Percentiles rank a stretch among this genome's conserved stretches.
phyloP scores from a whole-genome alignment of 805 yeast genomes.

The Zygotorulaspora danielsina region DNA sequence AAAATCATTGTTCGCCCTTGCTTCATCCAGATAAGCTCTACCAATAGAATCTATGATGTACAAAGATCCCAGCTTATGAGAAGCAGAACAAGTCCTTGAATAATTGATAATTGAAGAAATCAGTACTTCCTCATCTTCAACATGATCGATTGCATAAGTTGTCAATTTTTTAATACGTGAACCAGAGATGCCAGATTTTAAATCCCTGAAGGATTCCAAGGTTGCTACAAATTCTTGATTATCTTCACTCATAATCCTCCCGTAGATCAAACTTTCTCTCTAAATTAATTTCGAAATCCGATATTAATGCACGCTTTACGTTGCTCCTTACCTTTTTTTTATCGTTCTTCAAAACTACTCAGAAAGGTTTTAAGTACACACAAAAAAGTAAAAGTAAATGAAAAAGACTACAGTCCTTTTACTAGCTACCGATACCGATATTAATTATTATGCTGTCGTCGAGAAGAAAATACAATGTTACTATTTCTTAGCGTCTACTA shows the following conservation, averaged over 20 bases:
- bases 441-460: not conserved
- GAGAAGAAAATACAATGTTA: slow-evolving; percentile 2
- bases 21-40: slow-evolving; percentile 75
- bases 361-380: slow-evolving; percentile 7
- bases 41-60: slow-evolving; percentile 91
- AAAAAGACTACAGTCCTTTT: slow-evolving; percentile 12
- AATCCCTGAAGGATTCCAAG: slow-evolving; percentile 42
- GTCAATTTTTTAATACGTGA: slow-evolving; percentile 86
- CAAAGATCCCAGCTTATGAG: slow-evolving; percentile 86
- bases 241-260: slow-evolving; percentile 10
- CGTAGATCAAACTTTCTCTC: not conserved
- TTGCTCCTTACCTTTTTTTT: not conserved
- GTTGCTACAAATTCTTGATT: slow-evolving; percentile 39
- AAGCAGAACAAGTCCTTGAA: slow-evolving; percentile 65
- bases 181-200: slow-evolving; percentile 91
- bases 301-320: not conserved
- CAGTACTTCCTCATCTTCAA: slow-evolving; percentile 37
- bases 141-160: slow-evolving; percentile 68
- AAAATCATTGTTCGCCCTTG: slow-evolving; percentile 50
- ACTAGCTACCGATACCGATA: slow-evolving; percentile 5
- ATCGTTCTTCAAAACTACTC: slow-evolving; percentile 8
- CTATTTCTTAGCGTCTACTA: slow-evolving; percentile 1
- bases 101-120: slow-evolving; percentile 35
- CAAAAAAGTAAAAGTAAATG: slow-evolving; percentile 3
- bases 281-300: not conserved